phyloP scores from a whole-genome alignment of 257 asterid genomes.

The Solanum piurae region DNA sequence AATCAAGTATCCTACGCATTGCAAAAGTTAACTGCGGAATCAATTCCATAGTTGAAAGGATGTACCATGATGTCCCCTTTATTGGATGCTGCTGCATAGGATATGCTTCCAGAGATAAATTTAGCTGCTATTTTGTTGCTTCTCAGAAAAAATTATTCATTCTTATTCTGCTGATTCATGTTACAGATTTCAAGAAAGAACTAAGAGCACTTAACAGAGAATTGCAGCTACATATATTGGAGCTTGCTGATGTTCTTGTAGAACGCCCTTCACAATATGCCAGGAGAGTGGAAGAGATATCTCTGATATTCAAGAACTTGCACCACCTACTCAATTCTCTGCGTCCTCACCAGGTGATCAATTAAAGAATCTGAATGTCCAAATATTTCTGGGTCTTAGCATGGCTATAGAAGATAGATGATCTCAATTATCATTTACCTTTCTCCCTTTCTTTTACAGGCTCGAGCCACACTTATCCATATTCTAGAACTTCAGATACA shows the following conservation, averaged over 20 bases:
- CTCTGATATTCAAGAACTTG: conserved; percentile 81
- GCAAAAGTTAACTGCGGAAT: background rate
- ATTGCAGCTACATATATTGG: conserved; percentile 74
- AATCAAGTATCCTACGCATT: background rate
- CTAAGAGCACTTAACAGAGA: conserved; percentile 84
- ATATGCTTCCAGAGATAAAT: background rate
- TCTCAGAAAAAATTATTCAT: background rate
- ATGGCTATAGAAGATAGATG: background rate
- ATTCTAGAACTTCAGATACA: conserved; percentile 93
- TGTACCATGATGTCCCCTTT: background rate
- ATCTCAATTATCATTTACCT: background rate
- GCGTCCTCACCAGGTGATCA: conserved; percentile 90
- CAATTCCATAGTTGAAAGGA: background rate
- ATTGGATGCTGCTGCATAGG: background rate
- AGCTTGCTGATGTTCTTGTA: conserved; percentile 91
- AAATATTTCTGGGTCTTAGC: background rate
- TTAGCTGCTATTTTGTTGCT: background rate
- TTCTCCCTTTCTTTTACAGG: conserved; percentile 33
- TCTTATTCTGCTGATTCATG: background rate
- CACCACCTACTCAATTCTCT: conserved; percentile 90
- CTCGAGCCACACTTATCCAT: conserved; percentile 92
- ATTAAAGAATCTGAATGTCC: background rate
- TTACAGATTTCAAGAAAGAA: conserved; percentile 80
- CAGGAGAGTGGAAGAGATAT: conserved; percentile 88
- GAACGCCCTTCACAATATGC: conserved; percentile 98